Conservation (phyloP, 164 flowering plant species). For the Aristolochia contorta region DNA sequence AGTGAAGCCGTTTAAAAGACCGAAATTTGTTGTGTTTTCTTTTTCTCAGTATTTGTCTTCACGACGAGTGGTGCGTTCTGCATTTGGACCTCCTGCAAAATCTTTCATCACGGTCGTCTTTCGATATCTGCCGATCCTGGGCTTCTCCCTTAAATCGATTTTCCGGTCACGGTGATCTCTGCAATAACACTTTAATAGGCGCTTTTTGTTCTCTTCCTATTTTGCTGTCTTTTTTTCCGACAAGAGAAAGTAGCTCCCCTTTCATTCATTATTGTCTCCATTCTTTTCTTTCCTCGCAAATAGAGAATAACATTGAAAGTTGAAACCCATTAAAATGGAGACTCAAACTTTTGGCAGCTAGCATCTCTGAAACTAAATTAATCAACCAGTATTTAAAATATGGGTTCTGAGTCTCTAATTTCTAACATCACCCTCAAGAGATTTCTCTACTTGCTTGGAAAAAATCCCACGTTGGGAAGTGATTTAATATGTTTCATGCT, state of each 20-base stretch:
- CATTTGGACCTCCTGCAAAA: background rate
- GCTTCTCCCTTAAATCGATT: background rate
- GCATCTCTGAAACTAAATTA: too few species aligned
- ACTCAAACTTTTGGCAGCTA: too few species aligned
- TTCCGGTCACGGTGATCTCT: background rate
- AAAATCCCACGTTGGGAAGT: too few species aligned
- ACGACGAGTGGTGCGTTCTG: background rate
- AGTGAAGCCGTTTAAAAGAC: background rate
- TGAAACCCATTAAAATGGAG: too few species aligned
- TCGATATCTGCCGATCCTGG: background rate
- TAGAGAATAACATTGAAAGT: too few species aligned
- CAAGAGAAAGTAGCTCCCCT: background rate
- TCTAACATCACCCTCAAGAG: too few species aligned
- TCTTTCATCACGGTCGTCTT: background rate
- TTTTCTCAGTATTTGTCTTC: background rate
- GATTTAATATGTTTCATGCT: too few species aligned
- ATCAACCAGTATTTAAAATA: too few species aligned
- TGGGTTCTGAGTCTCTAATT: too few species aligned
- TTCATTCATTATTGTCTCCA: background rate
- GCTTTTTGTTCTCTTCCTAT: background rate
- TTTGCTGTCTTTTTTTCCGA: background rate
- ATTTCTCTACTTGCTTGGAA: too few species aligned
- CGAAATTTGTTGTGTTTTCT: background rate
- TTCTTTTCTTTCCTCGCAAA: too few species aligned
- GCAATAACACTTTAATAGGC: background rate